Evolutionary conservation across 148 eudicot genomes (phyloP), one percentile per base, ranked within the genome.

Genomic region (Diospyros lotus): DNA sequence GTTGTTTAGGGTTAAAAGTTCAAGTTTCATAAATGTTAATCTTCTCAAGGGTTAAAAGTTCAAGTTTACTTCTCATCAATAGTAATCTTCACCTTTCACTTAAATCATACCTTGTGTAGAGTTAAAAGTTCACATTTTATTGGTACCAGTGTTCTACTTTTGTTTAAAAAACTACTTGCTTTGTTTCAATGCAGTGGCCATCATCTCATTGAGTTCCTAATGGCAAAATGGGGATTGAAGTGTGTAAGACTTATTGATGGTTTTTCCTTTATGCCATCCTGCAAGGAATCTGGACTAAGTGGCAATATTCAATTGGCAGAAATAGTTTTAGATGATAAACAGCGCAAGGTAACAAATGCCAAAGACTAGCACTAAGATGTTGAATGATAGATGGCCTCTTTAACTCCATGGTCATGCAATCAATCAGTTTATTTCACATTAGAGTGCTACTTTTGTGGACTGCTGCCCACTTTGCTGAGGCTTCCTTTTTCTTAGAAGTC

Each of bases 261-360:
- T 56, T 95, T 90, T 80, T 89, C 90, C 3, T 89, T 92, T 81
- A 73, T 95, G 90, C 98, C 97, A 72, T 75, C 87, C 40, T 63
- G 73, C 39, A 95, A 92, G 84, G 89, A 96, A 65, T 81, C 90
- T n/a, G 88, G 87, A 66, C 82, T 92, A 54, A 80, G 88, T 59
- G 96, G 97, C 68, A 92, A 89, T 72, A 95, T 95, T 79, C 98
- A 95, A 71, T 77, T 95, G 84, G 97, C 86, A 53, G 98, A 95
- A 80, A 95, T 95, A 73, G 87, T 84, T 77, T 75, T 82, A 65
- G 67, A 53, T 76, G 39, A 44, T 71, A 73, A 83, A 58, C 63
- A 68, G 70, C 28, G 70, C 64, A 48, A 61, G 38, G 40, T 51
- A 66, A 55, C 41, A 3, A 2, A 40, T 44, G 1, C 48, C 1